Evolutionary conservation across 2,329 filamentous ascomycete species (phyloP).

Genomic region (Dactylella cylindrospora): DNA sequence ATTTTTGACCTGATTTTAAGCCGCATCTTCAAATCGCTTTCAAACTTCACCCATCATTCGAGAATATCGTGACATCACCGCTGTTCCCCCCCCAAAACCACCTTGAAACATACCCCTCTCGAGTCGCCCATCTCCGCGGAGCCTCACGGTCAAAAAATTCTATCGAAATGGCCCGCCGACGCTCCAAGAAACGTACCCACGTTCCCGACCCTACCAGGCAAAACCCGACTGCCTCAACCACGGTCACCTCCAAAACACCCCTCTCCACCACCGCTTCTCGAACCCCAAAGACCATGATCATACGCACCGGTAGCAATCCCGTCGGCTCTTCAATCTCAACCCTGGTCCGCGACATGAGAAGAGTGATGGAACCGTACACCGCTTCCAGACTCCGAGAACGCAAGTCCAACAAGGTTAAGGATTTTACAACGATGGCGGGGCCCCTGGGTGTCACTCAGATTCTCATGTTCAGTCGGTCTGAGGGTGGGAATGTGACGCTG

Average conservation of each 20-base stretch:
- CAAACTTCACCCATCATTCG: too few species aligned
- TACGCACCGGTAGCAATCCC: conserved; percentile 90
- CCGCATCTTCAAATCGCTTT: conserved; percentile 14
- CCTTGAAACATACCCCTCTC: too few species aligned
- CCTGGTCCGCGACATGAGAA: conserved; percentile 83
- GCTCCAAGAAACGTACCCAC: conserved; percentile 88
- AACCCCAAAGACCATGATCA: conserved; percentile 94
- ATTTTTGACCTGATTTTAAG: conserved; percentile 16
- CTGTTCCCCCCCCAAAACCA: too few species aligned
- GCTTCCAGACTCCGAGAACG: conserved; percentile 86
- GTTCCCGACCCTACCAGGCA: conserved; percentile 64
- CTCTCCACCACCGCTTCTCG: conserved; percentile 64
- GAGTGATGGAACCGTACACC: conserved; percentile 94
- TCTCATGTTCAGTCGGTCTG: conserved; percentile 86
- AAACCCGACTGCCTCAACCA: conserved; percentile 52
- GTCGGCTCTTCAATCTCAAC: conserved; percentile 90
- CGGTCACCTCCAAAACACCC: conserved; percentile 58
- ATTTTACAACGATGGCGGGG: conserved; percentile 94
- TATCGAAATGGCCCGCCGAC: conserved; percentile 72
- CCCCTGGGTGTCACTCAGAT: conserved; percentile 91
- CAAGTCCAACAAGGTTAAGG: conserved; percentile 79
- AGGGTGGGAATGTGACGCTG: conserved; percentile 87
- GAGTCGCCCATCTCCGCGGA: too few species aligned
- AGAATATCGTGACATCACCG: not conserved
- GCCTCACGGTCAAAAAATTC: too few species aligned